Percentiles rank a stretch among this genome's conserved stretches.
phyloP scores from a whole-genome alignment of 106 monocot species.

The Phalaenopsis equestris region DNA sequence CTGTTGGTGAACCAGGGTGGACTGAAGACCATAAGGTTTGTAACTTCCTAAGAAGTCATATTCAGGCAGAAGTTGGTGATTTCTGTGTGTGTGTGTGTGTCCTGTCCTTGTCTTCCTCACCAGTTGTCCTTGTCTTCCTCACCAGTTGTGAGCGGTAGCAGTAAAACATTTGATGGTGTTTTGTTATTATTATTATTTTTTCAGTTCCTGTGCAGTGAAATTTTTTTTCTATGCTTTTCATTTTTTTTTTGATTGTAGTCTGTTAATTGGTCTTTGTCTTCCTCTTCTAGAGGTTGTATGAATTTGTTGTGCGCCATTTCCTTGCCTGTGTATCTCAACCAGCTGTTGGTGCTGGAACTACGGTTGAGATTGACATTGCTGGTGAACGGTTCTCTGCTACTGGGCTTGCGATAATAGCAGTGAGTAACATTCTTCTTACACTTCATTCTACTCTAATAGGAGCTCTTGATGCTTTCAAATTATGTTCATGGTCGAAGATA shows the following conservation, averaged over 20 bases:
- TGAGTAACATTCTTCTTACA: conserved; percentile 16
- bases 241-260: not conserved
- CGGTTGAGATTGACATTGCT: conserved; percentile 92
- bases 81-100: not conserved
- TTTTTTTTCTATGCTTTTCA: not conserved
- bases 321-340: conserved; percentile 98
- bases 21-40: conserved; percentile 77
- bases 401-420: conserved; percentile 75
- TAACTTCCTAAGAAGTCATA: not conserved
- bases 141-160: too few species aligned
- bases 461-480: not conserved
- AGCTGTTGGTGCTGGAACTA: conserved; percentile 93
- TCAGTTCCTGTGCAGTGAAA: not conserved
- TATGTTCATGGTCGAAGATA: not conserved
- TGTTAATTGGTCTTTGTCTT: not conserved
- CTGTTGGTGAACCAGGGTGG: conserved; percentile 71
- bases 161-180: not conserved
- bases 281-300: conserved; percentile 74
- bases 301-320: conserved; percentile 95
- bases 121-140: not conserved
- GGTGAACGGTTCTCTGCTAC: conserved; percentile 86
- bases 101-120: not conserved
- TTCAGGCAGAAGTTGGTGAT: not conserved
- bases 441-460: not conserved
- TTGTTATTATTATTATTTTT: not conserved